Percentiles rank a stretch among this genome's conserved stretches.
Conservation (phyloP, 73 alveolate species). For the Paramecium octaurelia region DNA sequence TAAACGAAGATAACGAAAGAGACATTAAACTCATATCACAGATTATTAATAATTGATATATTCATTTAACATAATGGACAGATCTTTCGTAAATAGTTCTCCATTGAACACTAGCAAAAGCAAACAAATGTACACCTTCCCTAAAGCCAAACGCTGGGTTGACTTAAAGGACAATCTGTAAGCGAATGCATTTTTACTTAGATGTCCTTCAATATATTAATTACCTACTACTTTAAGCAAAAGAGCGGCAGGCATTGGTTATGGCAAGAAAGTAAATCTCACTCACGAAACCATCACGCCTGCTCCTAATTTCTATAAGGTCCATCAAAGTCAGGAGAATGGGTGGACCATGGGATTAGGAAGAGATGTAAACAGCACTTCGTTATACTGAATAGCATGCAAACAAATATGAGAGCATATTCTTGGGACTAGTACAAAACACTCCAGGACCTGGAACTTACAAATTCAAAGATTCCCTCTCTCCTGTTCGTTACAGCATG, state of each 20-base stretch:
- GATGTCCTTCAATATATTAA: slow-evolving; percentile 41
- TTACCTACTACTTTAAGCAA: slow-evolving; percentile 45
- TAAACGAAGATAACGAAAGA: not conserved
- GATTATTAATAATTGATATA: not conserved
- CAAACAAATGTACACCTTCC: not conserved
- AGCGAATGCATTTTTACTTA: not conserved
- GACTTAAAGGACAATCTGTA: not conserved
- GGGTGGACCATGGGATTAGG: slow-evolving; percentile 61
- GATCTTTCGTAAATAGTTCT: not conserved
- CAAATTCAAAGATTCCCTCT: not conserved
- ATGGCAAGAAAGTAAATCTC: slow-evolving; percentile 21
- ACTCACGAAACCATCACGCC: slow-evolving; percentile 45
- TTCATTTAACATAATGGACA: not conserved
- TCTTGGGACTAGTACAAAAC: not conserved
- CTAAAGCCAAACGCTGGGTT: not conserved
- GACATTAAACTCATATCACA: not conserved
- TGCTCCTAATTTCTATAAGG: slow-evolving; percentile 42
- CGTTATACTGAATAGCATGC: not conserved
- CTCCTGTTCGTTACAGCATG: not conserved
- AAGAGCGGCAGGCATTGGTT: slow-evolving; percentile 56
- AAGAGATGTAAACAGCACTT: slow-evolving; percentile 10
- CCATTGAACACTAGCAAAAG: not conserved
- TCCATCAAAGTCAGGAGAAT: not conserved
- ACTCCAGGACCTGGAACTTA: slow-evolving; percentile 66
- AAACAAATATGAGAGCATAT: slow-evolving; percentile 23